A percentile compares a stretch with the other conserved stretches of the same genome.
Conservation (phyloP, 148 eudicot genomes). For the Drosera capensis region DNA sequence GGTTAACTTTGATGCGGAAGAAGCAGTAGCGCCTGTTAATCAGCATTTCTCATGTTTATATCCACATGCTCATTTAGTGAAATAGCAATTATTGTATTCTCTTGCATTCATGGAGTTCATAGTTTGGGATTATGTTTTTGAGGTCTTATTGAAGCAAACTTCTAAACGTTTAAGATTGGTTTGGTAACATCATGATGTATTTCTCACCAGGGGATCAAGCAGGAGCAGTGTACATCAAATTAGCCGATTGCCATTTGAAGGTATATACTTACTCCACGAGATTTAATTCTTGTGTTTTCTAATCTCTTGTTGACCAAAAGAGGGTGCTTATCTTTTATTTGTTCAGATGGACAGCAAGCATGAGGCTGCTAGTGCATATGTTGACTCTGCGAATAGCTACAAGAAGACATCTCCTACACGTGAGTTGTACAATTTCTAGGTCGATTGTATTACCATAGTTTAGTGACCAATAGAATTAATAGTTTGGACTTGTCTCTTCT, state of each 20-base stretch:
- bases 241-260: slow-evolving; percentile 43
- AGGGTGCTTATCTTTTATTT: background rate
- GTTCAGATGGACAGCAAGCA: slow-evolving; percentile 47
- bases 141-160: no score
- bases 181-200: background rate
- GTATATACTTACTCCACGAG: slow-evolving; percentile 9
- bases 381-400: slow-evolving; percentile 51
- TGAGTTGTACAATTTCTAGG: slow-evolving; percentile 6
- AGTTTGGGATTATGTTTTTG: no score
- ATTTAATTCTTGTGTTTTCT: background rate
- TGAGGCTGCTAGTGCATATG: slow-evolving; percentile 55
- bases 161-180: no score
- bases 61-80: no score
- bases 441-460: background rate
- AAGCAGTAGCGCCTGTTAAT: no score
- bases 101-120: no score
- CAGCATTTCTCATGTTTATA: no score
- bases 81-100: no score
- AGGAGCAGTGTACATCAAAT: slow-evolving; percentile 35
- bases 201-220: slow-evolving; percentile 34
- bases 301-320: background rate
- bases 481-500: no score
- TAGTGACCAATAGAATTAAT: background rate
- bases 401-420: slow-evolving; percentile 31
- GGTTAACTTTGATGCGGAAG: no score